phyloP scores from a whole-genome alignment of 2,329 filamentous ascomycete species.

The Coleophoma eucalyptorum region DNA sequence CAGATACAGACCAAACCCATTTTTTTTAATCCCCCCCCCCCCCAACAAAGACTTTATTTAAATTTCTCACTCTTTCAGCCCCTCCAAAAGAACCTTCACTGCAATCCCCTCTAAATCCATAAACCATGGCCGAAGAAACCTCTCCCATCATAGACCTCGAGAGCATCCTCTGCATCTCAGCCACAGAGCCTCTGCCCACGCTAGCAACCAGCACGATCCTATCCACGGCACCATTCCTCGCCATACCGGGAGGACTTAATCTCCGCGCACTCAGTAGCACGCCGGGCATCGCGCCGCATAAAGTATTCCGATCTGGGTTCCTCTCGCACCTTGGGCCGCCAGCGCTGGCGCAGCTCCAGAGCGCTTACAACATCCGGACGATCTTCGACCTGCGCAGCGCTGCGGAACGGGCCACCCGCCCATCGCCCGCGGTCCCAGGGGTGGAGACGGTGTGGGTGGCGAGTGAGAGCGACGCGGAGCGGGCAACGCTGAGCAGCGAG shows the following conservation, averaged over 20 bases:
- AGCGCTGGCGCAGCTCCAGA: constrained; percentile 1
- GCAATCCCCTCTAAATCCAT: no score
- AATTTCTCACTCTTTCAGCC: no score
- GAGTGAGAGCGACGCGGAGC: constrained; percentile 24
- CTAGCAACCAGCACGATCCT: background rate
- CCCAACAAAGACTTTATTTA: no score
- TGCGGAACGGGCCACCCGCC: constrained; percentile 36
- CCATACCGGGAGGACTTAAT: constrained; percentile 10
- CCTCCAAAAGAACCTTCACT: no score
- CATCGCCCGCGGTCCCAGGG: constrained; percentile 39
- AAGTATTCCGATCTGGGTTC: constrained; percentile 11
- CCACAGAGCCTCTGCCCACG: no score
- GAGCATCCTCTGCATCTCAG: no score
- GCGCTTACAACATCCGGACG: constrained; percentile 10
- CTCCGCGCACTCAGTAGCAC: constrained; percentile 9
- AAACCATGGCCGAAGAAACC: no score
- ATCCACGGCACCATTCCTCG: constrained; percentile 11
- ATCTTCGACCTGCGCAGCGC: constrained; percentile 49
- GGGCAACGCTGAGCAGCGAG: background rate
- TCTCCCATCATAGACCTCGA: no score
- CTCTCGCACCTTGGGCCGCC: constrained; percentile 4
- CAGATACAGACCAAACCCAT: no score
- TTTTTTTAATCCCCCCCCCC: no score
- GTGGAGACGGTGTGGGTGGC: constrained; percentile 43
- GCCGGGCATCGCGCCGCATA: background rate